Conservation (phyloP, 257 asterid species). For the Forsythia viridissima region DNA sequence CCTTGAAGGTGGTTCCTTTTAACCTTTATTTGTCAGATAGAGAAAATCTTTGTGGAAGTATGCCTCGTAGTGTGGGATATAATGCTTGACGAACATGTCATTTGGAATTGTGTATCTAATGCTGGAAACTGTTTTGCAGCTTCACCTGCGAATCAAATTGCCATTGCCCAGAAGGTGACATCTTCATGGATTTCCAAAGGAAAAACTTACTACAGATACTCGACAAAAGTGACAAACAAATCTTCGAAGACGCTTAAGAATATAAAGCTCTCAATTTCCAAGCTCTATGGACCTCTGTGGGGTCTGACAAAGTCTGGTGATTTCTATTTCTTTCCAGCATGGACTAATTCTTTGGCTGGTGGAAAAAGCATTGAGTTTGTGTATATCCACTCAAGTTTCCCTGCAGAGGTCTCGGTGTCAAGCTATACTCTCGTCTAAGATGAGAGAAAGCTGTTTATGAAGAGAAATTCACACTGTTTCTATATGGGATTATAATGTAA, state of each 20-base stretch:
- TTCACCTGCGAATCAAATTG: constrained; percentile 22
- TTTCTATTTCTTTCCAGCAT: constrained; percentile 41
- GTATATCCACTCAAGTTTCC: constrained; percentile 47
- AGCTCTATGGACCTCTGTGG: constrained; percentile 61
- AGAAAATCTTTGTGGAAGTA: too few relatives aligned
- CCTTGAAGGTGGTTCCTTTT: not conserved
- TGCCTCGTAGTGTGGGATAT: not conserved
- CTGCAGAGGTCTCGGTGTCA: constrained; percentile 44
- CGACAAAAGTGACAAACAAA: constrained; percentile 39
- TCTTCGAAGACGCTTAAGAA: constrained; percentile 42
- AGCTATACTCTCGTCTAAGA: constrained; percentile 43
- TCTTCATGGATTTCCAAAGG: constrained; percentile 37
- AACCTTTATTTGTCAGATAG: too few relatives aligned
- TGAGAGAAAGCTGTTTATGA: not conserved
- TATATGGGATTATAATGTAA: not conserved
- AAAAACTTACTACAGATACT: constrained; percentile 39
- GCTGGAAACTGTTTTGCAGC: constrained; percentile 20
- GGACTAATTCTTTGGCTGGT: constrained; percentile 40
- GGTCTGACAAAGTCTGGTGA: constrained; percentile 47
- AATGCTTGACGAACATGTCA: not conserved
- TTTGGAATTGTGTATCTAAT: not conserved
- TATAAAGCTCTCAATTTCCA: constrained; percentile 41
- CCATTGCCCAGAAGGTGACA: constrained; percentile 33
- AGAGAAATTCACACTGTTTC: constrained; percentile 2
- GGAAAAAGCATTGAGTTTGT: constrained; percentile 59